A percentile compares a stretch with the other conserved stretches of the same genome.
phyloP scores from a whole-genome alignment of 2,329 filamentous ascomycete genomes.

The Botrytis byssoidea region DNA sequence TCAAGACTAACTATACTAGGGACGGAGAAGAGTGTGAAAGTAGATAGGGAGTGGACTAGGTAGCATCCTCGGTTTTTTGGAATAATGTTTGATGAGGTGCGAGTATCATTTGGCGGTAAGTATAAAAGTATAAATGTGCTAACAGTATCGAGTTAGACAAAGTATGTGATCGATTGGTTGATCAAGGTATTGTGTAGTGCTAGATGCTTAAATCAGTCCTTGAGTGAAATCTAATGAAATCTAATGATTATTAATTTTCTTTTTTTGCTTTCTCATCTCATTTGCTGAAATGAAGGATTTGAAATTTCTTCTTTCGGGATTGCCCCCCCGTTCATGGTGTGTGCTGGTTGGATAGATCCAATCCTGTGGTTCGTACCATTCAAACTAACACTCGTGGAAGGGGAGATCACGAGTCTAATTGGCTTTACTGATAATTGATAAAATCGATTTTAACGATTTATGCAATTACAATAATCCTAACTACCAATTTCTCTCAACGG shows the following conservation, averaged over 20 bases:
- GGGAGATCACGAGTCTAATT: background rate
- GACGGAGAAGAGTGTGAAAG: background rate
- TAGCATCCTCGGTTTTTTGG: background rate
- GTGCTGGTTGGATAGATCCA: background rate
- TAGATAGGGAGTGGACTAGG: background rate
- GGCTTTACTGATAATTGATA: background rate
- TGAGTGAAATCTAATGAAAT: background rate
- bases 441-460: background rate
- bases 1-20: background rate
- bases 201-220: background rate
- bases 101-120: background rate
- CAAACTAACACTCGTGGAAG: background rate
- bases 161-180: background rate
- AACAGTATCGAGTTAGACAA: background rate
- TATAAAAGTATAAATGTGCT: background rate
- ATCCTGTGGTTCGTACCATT: background rate
- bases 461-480: background rate
- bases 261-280: background rate
- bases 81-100: background rate
- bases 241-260: background rate
- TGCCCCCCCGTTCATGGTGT: background rate
- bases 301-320: background rate
- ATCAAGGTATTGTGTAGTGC: background rate
- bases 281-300: background rate
- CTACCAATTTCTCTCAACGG: background rate